Base-by-base conservation (phyloP, 2,329 filamentous ascomycete genomes). In the Sphaceloma murrayae region DNA sequence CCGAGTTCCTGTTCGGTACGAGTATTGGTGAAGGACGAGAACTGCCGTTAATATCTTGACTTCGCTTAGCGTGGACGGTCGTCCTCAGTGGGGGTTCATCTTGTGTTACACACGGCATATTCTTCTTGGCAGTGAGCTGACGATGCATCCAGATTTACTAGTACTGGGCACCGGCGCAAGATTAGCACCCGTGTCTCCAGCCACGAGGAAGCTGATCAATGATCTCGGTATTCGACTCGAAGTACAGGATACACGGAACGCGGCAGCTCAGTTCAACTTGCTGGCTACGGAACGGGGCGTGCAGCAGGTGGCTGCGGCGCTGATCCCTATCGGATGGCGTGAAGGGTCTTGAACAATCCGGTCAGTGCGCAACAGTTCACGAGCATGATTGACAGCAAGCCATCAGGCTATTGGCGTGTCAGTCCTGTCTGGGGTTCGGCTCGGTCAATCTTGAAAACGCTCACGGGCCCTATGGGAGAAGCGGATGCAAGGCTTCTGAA, bases 221-320 rank as follows among this genome's bases (percentile, higher is more conserved):
- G 73, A 75, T 21, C 63, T 96, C 31, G 91, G 91, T 0, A 83
- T 96, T 53, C 73, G 85, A 46, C 72, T 96, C 4, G 91, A 98
- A 57, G 73, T 95, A 3, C 74, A 89, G 57, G 91, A 96, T 65
- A 96, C 91, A 22, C 73, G 86, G 51, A 96, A 96, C 64, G 91
- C 91, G 6, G 85, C 89, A 1, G 82, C 88, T 24, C 87, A 95
- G 61, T 98, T 91, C 63, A 98, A 98, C 59, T 61, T 98, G 56
- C 67, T 98, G 45, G 89, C 87, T n/a, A 96, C 87, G 13, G 91
- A 98, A 67, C 72, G 91, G 42, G 89, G 91, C 1, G 78, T 91
- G 4, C 73, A 78, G 14, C 82, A 89, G 56, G 79, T 96, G 49
- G 89, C 87, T 19, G 89, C 86, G 2, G 89, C 87, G 7, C 61